A percentile compares a stretch with the other conserved stretches of the same genome.
These are phyloP conservation scores for Cyclocybe cylindracea DNA, from an alignment of 768 basidiomycete genomes.

Conservation along the genomic window DNA sequence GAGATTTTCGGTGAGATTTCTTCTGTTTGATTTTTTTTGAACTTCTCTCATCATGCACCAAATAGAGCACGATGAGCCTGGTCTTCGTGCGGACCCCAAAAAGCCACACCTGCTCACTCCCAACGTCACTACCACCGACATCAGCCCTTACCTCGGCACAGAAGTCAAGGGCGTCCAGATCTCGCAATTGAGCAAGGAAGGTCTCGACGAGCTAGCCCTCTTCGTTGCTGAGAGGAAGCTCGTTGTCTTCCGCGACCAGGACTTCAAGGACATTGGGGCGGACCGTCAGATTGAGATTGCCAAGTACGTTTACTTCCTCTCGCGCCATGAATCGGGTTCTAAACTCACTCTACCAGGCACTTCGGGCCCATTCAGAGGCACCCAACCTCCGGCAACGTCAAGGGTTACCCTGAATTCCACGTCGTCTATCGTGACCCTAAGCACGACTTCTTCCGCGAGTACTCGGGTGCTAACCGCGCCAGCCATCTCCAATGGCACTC, in stretches of 20 bases:
- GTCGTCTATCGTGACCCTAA: conserved; percentile 55
- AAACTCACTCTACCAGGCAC: conserved; percentile 25
- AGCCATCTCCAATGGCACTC: conserved; percentile 54
- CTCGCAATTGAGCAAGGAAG: conserved; percentile 50
- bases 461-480: conserved; percentile 41
- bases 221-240: conserved; percentile 54
- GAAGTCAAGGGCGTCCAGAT: conserved; percentile 53
- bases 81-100: conserved; percentile 46
- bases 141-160: conserved; percentile 55
- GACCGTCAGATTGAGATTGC: conserved; percentile 56
- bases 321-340: neutral
- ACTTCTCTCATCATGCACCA: neutral
- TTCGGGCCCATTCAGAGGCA: conserved; percentile 49
- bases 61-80: conserved; percentile 45
- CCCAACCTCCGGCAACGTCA: conserved; percentile 51
- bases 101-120: conserved; percentile 51
- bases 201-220: conserved; percentile 55
- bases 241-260: conserved; percentile 58
- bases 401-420: conserved; percentile 60
- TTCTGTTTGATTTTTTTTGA: neutral
- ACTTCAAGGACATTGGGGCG: conserved; percentile 58
- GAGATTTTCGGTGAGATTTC: conserved; percentile 42
- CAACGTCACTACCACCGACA: conserved; percentile 35
- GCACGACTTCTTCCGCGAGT: conserved; percentile 43
- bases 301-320: conserved; percentile 23